Base-by-base conservation (phyloP, 768 basidiomycete genomes). In the Xerocomellus intermedius region DNA sequence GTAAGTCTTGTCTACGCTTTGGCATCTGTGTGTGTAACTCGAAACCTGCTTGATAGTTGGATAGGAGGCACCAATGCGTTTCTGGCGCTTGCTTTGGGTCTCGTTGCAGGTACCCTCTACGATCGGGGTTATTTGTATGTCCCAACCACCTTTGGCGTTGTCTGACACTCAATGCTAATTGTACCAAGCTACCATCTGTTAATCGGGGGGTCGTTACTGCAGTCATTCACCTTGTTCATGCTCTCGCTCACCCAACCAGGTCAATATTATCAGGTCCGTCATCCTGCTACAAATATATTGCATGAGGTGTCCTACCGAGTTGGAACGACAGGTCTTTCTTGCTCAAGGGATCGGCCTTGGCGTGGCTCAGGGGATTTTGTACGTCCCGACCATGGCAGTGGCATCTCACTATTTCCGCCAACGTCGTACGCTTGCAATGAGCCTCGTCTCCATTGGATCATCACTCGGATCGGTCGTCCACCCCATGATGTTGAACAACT, bases 121-220 rank as follows among this genome's bases (percentile, higher is more conserved):
- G 83, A 84, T 51, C 70, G 71, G 17, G 82, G 82, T 50, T 77
- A 79, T 68, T 81, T 79, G 77, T 78, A 54, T 17, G 65, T 57
- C 24, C 2, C 8, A 10, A n/a, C 5, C 2, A 33, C 13, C 6
- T 46, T 16, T 0, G 5, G 7, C 8, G 14, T 26, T 16, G 30
- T 32, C 28, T 1, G 38, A 24, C 0, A 9, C 33, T 48, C 7
- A 10, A 48, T 50, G 10, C 48, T 64, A 3, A 61, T 51, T n/a
- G 6, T 36, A 22, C 24, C 28, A 58, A 79, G 79, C 57, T 76
- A 78, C 54, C 67, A 73, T 38, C 54, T 82, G 14, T 72, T 82
- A 56, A 74, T 79, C 10, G 69, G 68, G 33, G 82, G 80, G 0
- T 69, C 76, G 1, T 21, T 78, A 8, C 64, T 82, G n/a, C 76